A percentile compares a stretch with the other conserved stretches of the same genome.
Evolutionary conservation across 2,329 filamentous ascomycete species (phyloP).

Genomic region (Sarocladiaceae sp.): DNA sequence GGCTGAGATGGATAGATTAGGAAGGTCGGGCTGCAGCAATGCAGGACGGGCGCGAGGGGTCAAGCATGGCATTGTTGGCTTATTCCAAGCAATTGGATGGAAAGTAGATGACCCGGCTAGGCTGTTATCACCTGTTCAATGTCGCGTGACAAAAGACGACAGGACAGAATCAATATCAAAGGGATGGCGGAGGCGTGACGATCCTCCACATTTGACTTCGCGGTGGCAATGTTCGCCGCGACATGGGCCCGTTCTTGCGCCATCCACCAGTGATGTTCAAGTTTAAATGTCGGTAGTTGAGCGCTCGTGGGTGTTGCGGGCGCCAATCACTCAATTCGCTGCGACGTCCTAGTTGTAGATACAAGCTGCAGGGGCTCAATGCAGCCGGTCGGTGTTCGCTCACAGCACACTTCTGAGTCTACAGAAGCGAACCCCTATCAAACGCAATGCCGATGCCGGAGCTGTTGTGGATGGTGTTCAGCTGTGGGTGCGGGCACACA

Average conservation of each 20-base stretch:
- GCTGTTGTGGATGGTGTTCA: background rate
- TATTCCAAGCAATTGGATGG: background rate
- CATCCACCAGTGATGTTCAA: background rate
- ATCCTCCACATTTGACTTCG: slow-evolving; percentile 3
- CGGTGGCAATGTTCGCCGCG: background rate
- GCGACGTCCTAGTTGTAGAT: background rate
- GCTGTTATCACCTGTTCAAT: background rate
- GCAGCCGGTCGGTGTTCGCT: too few relatives aligned
- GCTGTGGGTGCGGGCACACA: too few relatives aligned
- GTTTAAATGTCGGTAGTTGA: slow-evolving; percentile 2
- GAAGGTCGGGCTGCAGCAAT: background rate
- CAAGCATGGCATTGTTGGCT: background rate
- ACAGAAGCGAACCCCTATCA: background rate
- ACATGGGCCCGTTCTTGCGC: background rate
- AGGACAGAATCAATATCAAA: background rate
- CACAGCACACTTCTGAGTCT: too few relatives aligned
- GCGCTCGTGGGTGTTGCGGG: background rate
- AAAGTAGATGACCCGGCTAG: background rate
- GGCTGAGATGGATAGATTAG: background rate
- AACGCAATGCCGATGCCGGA: background rate
- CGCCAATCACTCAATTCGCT: too few relatives aligned
- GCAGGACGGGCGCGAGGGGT: background rate
- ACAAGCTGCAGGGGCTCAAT: too few relatives aligned
- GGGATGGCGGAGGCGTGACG: background rate
- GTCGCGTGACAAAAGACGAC: background rate